These are phyloP conservation scores for Acer negundo DNA, from an alignment of 345 rosid species.

Conservation along the genomic window DNA sequence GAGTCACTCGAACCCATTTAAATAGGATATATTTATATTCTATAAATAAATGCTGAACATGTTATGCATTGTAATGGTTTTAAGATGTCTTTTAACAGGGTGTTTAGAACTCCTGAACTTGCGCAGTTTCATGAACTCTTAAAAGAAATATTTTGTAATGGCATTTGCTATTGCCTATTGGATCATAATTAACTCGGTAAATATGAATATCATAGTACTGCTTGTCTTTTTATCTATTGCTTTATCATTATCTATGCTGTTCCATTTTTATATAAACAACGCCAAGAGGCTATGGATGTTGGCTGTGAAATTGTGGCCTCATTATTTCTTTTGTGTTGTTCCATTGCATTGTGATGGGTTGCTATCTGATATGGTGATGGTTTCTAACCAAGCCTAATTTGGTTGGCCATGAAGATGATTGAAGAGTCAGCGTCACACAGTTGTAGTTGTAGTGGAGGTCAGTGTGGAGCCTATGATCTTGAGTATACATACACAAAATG, in stretches of 20 bases:
- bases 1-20: not conserved
- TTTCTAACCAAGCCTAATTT: not conserved
- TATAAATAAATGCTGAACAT: constrained; percentile 17
- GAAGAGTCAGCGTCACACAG: not conserved
- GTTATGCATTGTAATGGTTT: constrained; percentile 3
- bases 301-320: not conserved
- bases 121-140: not conserved
- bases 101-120: not conserved
- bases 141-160: not conserved
- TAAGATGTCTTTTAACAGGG: not conserved
- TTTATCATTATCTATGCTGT: not conserved
- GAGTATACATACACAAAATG: no score
- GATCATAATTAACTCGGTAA: not conserved
- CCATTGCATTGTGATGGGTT: not conserved
- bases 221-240: not conserved
- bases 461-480: no score
- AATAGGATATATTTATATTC: not conserved
- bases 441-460: no score
- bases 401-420: not conserved
- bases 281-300: not conserved
- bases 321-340: not conserved
- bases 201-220: not conserved
- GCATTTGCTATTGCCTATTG: not conserved
- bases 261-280: not conserved
- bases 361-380: not conserved